Evolutionary conservation across 495 filamentous ascomycete genomes (phyloP).

Genomic region (Aspergillus haitiensis): DNA sequence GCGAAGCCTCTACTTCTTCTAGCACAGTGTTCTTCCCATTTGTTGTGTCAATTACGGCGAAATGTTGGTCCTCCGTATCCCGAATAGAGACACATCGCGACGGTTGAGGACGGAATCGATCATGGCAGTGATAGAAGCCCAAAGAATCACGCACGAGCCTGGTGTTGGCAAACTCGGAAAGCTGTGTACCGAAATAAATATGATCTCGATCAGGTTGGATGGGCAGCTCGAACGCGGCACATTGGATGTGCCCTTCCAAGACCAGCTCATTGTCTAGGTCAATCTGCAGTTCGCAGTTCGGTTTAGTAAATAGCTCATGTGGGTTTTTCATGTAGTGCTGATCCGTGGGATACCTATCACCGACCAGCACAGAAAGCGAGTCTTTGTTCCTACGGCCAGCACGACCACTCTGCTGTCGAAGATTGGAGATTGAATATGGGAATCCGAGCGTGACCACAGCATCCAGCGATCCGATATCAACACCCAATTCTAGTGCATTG

Average conservation of each 20-base stretch:
- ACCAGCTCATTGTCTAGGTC: constrained; percentile 90
- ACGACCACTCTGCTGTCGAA: constrained; percentile 91
- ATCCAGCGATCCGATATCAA: constrained; percentile 95
- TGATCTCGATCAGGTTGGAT: constrained; percentile 74
- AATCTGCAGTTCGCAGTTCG: constrained; percentile 84
- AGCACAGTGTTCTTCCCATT: constrained; percentile 79
- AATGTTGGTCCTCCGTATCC: constrained; percentile 89
- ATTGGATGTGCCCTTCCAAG: constrained; percentile 91
- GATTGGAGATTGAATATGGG: constrained; percentile 90
- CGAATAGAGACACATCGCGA: constrained; percentile 83
- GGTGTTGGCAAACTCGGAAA: constrained; percentile 70
- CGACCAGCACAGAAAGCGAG: constrained; percentile 85
- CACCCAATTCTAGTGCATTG: constrained; percentile 86
- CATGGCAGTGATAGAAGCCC: constrained; percentile 87
- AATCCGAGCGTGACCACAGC: constrained; percentile 94
- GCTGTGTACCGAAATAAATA: constrained; percentile 75
- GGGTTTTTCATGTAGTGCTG: constrained; percentile 98
- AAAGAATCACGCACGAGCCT: constrained; percentile 69
- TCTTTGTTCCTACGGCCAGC: constrained; percentile 93
- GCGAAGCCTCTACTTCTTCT: constrained; percentile 93
- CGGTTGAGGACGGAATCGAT: constrained; percentile 82
- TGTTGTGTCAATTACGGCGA: constrained; percentile 88
- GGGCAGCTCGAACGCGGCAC: constrained; percentile 93
- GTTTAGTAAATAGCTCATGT: constrained; percentile 91
- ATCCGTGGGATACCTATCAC: constrained; percentile 89